Evolutionary conservation across 768 basidiomycete genomes (phyloP), one percentile per base, ranked within the genome.

Genomic region (Saitozyma podzolica): DNA sequence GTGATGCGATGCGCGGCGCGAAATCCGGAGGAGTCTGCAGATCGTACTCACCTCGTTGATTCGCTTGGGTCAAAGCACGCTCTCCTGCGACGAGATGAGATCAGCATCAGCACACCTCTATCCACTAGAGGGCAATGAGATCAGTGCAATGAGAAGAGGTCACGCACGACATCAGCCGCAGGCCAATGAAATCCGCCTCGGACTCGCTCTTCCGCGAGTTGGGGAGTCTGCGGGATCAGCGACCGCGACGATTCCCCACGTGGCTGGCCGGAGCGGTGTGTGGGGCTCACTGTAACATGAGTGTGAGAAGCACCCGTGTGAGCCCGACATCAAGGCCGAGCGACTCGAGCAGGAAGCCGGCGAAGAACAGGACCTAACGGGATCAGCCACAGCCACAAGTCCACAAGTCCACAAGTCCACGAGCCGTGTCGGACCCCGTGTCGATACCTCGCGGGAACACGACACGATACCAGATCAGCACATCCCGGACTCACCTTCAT

Each of bases 161-260:
- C 29, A 29, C 29, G 65, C 56, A 84, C 54, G 91, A 84, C 81
- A 89, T 88, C 37, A 97, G 82, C 7, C 84, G 83, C 51, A 97
- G 78, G 8, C 95, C 94, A 55, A 98, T 88, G 39, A 85, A 83
- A 75, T 97, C 94, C 43, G 94, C 94, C 84, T 97, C 93, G 4
- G 84, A 81, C 77, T 98, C 94, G 52, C 89, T 86, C 17, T 81
- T 86, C 56, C 94, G 82, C 0, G 89, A 91, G 77, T 96, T 91
- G 0, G 94, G 94, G 2, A 94, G 83, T 19, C 89, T 81, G 63
- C 0, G 13, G 9, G 20, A 58, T 59, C 37, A 59, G 48, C 58
- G 3, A 17, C 56, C 29, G 40, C 16, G 3, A 16, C 54, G 11
- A 40, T 58, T 17, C 9, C 49, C 9, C 49, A 20, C 17, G 65